Evolutionary conservation across 176 grass and related monocot genomes (phyloP), one percentile per base, ranked within the genome.

Genomic region (Rhynchospora tenuis): DNA sequence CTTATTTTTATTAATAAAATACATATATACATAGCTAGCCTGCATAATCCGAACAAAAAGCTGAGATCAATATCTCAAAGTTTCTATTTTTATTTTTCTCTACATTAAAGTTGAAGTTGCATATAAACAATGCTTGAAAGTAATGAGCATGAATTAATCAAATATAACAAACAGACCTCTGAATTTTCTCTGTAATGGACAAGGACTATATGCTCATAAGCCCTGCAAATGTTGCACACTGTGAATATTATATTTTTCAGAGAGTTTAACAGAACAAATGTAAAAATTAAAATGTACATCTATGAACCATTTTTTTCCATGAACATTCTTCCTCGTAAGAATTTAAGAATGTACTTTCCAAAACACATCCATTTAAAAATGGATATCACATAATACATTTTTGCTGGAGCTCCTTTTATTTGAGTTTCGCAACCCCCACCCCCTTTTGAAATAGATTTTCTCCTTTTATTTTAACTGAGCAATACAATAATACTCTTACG

Each of bases 151-250:
- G 86, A 72, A 63, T 48, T 87, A 87, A 61, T 43, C 24, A 83
- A 88, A 60, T 9, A 14, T 9, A 76, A 20, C 68, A 82, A 81
- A 81, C 88, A 73, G 73, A 98, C 97, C 93, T 95, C 89, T 14
- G 45, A 47, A 64, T 86, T 81, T 79, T 95, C 97, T 89, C 93
- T 91, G 45, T 99, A 99, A 59, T 99, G 97, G 70, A 99, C 97
- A 83, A 99, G 56, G 78, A 95, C 97, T 44, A 99, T 95, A 87
- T 99, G 93, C 0, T 95, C 91, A 90, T 95, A 96, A 76, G 76
- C 88, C 89, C 97, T 99, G 93, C 74, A 99, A 88, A 94, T 20
- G 83, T 47, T 77, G 23, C 73, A 76, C 11, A 54, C 54, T 76
- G 59, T 22, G 3, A 61, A 61, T 61, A 61, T 54, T 76, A 2